These are phyloP conservation scores for Phanerodontia chrysosporium DNA, from an alignment of 768 basidiomycete genomes.

Conservation along the genomic window DNA sequence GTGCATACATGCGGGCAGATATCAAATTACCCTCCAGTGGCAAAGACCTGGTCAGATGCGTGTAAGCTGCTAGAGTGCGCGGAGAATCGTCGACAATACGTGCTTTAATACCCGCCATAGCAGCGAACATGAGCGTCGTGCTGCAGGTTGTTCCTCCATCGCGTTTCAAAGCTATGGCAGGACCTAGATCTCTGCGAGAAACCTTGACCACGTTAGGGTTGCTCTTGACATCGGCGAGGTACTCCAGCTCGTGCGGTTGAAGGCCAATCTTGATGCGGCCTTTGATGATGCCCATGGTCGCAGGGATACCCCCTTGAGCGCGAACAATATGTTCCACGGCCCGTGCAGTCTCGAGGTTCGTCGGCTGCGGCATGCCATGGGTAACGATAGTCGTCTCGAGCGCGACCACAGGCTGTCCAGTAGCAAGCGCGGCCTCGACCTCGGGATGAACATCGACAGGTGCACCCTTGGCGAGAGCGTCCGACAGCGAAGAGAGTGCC, in stretches of 20 bases:
- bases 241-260: constrained; percentile 54
- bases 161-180: constrained; percentile 59
- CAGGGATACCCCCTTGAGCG: constrained; percentile 74
- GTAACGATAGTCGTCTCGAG: constrained; percentile 91
- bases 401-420: constrained; percentile 72
- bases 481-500: constrained; percentile 18
- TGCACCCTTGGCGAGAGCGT: constrained; percentile 19
- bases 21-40: constrained; percentile 77
- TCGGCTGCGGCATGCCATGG: constrained; percentile 85
- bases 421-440: constrained; percentile 72
- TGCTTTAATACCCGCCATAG: constrained; percentile 84
- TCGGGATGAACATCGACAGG: constrained; percentile 75
- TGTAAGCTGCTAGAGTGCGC: neutral
- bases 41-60: constrained; percentile 56
- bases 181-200: constrained; percentile 76
- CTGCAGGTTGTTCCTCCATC: constrained; percentile 82
- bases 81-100: constrained; percentile 5
- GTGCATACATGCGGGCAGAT: too few relatives aligned
- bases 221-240: constrained; percentile 51
- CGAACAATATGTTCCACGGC: constrained; percentile 75
- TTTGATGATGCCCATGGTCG: constrained; percentile 81
- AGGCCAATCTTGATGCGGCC: constrained; percentile 89
- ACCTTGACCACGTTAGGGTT: constrained; percentile 52
- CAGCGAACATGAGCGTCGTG: constrained; percentile 69
- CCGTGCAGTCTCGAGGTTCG: constrained; percentile 65